Percentiles rank a stretch among this genome's conserved stretches.
Evolutionary conservation across 495 filamentous ascomycete genomes (phyloP).

Genomic region (Tuber brumale): DNA sequence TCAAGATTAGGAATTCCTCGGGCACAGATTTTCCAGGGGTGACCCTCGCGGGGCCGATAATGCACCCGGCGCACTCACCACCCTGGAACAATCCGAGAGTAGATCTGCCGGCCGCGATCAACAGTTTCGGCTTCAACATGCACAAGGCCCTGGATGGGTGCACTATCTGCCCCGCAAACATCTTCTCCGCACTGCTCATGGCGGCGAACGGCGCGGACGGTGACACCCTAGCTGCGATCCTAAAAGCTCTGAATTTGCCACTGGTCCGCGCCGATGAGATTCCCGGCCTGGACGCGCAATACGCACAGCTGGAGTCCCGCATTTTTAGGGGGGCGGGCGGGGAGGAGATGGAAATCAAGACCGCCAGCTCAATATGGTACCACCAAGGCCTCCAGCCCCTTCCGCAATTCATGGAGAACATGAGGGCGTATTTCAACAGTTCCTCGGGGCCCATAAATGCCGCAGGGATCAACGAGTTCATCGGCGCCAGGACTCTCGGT

Average conservation of each 20-base stretch:
- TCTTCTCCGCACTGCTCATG: slow-evolving; percentile 8
- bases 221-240: not conserved
- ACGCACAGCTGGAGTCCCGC: not conserved
- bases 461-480: not conserved
- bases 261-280: not conserved
- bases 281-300: not conserved
- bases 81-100: not conserved
- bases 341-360: not conserved
- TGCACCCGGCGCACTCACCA: not conserved
- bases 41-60: not conserved
- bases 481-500: not conserved
- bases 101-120: not conserved
- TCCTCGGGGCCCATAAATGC: not conserved
- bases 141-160: not conserved
- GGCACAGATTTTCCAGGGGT: not conserved
- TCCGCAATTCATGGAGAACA: not conserved
- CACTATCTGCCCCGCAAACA: slow-evolving; percentile 1
- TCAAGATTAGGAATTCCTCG: slow-evolving; percentile 5
- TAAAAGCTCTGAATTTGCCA: not conserved
- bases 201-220: not conserved
- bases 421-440: not conserved
- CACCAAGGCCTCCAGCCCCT: not conserved
- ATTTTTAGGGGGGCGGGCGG: not conserved
- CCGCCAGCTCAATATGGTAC: slow-evolving; percentile 4
- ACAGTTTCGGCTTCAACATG: slow-evolving; percentile 5